Percentiles rank a stretch among this genome's conserved stretches.
Evolutionary conservation across 1,139 yeast species (phyloP).

Genomic region (Saccharomyces hybrid): DNA sequence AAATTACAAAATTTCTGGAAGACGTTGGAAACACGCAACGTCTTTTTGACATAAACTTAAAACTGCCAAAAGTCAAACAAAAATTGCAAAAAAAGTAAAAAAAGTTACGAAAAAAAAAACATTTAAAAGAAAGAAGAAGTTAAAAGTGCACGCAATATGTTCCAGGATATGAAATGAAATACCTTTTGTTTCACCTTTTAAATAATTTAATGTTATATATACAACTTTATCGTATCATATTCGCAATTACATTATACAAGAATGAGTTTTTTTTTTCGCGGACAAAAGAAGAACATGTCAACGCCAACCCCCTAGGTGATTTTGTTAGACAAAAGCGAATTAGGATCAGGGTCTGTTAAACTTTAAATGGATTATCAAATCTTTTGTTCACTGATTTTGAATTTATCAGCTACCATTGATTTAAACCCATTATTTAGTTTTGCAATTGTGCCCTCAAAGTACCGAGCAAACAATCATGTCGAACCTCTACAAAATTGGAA

Average conservation of each 20-base stretch:
- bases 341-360: neutral
- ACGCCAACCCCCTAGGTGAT: neutral
- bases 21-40: neutral
- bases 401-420: neutral
- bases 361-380: neutral
- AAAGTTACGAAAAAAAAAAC: neutral
- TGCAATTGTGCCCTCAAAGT: neutral
- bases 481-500: conserved; percentile 52
- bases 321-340: neutral
- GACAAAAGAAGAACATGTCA: neutral
- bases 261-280: neutral
- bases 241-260: neutral
- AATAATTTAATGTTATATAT: neutral
- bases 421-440: neutral
- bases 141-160: neutral
- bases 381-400: neutral
- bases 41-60: neutral
- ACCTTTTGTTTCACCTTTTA: neutral
- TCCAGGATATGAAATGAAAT: neutral
- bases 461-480: conserved; percentile 14
- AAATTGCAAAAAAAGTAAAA: neutral
- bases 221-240: neutral
- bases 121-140: neutral
- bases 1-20: neutral
- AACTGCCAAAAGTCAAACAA: neutral